Percentiles rank a stretch among this genome's conserved stretches.
Conservation (phyloP, 177 flowering plant genomes). For the Vitis hybrid region DNA sequence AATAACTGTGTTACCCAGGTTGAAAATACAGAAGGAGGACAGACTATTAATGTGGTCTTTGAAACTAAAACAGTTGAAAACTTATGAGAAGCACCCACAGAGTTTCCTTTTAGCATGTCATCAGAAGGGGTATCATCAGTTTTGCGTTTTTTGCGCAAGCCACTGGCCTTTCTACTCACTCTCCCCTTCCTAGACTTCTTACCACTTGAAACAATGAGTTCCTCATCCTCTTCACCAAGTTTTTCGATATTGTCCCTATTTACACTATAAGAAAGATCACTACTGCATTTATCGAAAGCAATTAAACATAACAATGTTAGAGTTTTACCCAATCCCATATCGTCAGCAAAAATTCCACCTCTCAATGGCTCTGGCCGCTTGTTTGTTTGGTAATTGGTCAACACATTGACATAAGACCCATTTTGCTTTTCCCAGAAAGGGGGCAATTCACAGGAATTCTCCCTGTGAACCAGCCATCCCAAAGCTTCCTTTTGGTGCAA, state of each 20-base stretch:
- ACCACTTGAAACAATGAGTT: conserved; percentile 10
- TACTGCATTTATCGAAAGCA: conserved; percentile 55
- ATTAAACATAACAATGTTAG: conserved; percentile 82
- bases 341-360: conserved; percentile 95
- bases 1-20: conserved; percentile 72
- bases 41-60: conserved; percentile 71
- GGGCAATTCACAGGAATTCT: conserved; percentile 71
- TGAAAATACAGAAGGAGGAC: conserved; percentile 81
- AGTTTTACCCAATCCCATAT: conserved; percentile 97
- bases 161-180: conserved; percentile 15
- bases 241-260: conserved; percentile 16
- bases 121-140: conserved; percentile 6
- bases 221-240: conserved; percentile 23
- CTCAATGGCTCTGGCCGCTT: conserved; percentile 68
- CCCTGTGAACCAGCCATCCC: conserved; percentile 80
- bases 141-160: conserved; percentile 40
- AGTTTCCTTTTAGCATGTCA: conserved; percentile 5
- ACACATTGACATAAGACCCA: conserved; percentile 60
- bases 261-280: conserved; percentile 7
- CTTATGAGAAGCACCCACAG: background rate
- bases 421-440: conserved; percentile 88
- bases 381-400: conserved; percentile 58
- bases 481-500: conserved; percentile 83
- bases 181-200: conserved; percentile 46
- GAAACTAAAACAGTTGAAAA: conserved; percentile 7